These are phyloP conservation scores for Allium sativum DNA, from an alignment of 106 monocot species.

Conservation along the genomic window DNA sequence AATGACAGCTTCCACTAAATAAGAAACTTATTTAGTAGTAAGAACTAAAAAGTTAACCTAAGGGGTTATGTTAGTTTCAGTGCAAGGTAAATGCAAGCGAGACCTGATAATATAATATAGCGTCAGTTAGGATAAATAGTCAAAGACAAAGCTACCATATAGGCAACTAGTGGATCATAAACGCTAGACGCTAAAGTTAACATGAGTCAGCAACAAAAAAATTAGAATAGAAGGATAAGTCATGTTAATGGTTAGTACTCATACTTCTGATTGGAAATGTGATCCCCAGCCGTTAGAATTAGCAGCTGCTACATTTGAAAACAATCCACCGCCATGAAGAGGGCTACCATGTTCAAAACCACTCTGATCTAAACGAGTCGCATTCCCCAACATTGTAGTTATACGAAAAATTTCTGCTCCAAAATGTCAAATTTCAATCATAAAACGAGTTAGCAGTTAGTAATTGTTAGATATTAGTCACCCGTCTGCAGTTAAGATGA, in stretches of 20 bases:
- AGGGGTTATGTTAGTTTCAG: background rate
- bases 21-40: background rate
- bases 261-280: constrained; percentile 76
- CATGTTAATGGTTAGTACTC: constrained; percentile 81
- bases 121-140: background rate
- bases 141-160: constrained; percentile 3
- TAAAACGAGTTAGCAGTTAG: constrained; percentile 47
- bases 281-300: constrained; percentile 64
- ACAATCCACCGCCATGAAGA: constrained; percentile 59
- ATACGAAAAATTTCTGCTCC: constrained; percentile 80
- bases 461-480: constrained; percentile 35
- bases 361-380: constrained; percentile 70
- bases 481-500: constrained; percentile 17
- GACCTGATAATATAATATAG: background rate
- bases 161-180: too few species aligned
- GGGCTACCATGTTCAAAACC: constrained; percentile 73
- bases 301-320: constrained; percentile 64
- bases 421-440: constrained; percentile 56
- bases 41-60: background rate
- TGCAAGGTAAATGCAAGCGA: background rate
- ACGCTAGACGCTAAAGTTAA: background rate
- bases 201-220: constrained; percentile 38
- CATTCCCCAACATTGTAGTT: constrained; percentile 75
- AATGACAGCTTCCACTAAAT: background rate
- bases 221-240: constrained; percentile 43